Percentiles rank a stretch among this genome's conserved stretches.
Evolutionary conservation across 2,329 filamentous ascomycete species (phyloP).

Genomic region (Cladosporium sp.): DNA sequence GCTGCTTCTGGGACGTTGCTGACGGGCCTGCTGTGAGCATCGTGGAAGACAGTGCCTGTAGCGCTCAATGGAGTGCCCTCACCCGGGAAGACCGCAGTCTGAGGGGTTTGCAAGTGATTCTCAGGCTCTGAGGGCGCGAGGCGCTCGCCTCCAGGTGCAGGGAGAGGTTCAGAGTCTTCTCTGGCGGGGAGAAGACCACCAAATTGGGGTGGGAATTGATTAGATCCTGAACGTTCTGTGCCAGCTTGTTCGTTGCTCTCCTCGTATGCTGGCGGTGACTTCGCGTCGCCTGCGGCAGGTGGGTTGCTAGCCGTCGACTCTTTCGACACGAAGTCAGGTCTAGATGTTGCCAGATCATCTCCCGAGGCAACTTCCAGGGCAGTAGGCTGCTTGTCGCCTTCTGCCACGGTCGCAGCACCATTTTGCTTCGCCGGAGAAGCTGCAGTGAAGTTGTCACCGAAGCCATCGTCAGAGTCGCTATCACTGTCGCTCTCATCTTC

Average conservation of each 20-base stretch:
- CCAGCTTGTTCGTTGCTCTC: constrained; percentile 33
- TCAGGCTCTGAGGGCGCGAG: constrained; percentile 1
- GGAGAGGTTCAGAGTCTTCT: constrained; percentile 44
- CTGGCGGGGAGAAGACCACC: constrained; percentile 52
- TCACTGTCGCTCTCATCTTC: constrained; percentile 86
- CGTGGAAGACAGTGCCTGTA: constrained; percentile 20
- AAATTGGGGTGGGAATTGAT: constrained; percentile 50
- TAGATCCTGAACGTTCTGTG: constrained; percentile 24
- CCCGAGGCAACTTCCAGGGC: constrained; percentile 8
- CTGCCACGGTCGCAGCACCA: constrained; percentile 5
- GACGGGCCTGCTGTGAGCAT: constrained; percentile 26
- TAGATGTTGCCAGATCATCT: constrained; percentile 4
- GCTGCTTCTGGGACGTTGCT: constrained; percentile 23
- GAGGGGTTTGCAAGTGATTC: constrained; percentile 3
- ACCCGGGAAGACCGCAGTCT: constrained; percentile 11
- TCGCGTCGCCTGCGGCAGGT: constrained; percentile 51
- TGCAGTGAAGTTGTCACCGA: constrained; percentile 87
- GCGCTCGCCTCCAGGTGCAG: constrained; percentile 8
- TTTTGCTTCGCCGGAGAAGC: constrained; percentile 38
- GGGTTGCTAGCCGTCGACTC: constrained; percentile 38
- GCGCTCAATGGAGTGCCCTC: constrained; percentile 2
- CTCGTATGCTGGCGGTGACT: constrained; percentile 55
- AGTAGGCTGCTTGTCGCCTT: constrained; percentile 2
- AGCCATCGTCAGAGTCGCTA: constrained; percentile 63
- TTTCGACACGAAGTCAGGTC: constrained; percentile 12